Evolutionary conservation across 2,329 filamentous ascomycete genomes (phyloP).

Genomic region (Thielaviopsis musarum): DNA sequence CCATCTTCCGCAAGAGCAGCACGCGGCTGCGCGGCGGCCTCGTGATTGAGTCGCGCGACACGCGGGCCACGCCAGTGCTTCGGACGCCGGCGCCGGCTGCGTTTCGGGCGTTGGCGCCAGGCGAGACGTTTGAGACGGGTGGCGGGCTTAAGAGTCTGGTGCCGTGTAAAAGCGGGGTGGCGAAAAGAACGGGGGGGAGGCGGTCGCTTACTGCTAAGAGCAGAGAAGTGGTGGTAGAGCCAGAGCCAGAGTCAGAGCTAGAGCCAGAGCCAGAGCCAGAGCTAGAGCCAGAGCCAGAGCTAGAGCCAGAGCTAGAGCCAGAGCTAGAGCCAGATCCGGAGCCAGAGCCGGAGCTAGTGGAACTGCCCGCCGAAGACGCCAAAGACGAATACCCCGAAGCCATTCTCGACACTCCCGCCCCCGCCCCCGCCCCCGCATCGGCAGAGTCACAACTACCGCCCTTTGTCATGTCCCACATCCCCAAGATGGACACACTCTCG

Average conservation of each 20-base stretch:
- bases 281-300: neutral
- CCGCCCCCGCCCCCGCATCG: neutral
- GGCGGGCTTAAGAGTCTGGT: neutral
- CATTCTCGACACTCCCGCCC: neutral
- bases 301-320: neutral
- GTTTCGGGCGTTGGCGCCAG: constrained; percentile 3
- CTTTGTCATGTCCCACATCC: constrained; percentile 11
- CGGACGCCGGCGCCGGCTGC: neutral
- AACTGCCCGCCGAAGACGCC: neutral
- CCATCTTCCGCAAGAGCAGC: neutral
- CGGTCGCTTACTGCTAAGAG: neutral
- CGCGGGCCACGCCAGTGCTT: neutral
- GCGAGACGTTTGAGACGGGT: constrained; percentile 5
- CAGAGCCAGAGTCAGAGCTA: neutral
- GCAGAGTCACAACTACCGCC: neutral
- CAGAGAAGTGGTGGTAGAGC: neutral
- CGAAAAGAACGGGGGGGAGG: neutral
- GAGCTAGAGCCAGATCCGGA: neutral
- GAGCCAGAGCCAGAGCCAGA: neutral
- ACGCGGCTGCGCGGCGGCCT: constrained; percentile 2
- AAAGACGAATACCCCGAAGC: constrained; percentile 1
- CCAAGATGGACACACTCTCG: constrained; percentile 18
- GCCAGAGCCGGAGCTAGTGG: neutral
- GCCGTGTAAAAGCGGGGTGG: neutral
- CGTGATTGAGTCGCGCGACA: neutral